Base-by-base conservation (phyloP, 176 grass and related monocot genomes). In the Otatea glauca region DNA sequence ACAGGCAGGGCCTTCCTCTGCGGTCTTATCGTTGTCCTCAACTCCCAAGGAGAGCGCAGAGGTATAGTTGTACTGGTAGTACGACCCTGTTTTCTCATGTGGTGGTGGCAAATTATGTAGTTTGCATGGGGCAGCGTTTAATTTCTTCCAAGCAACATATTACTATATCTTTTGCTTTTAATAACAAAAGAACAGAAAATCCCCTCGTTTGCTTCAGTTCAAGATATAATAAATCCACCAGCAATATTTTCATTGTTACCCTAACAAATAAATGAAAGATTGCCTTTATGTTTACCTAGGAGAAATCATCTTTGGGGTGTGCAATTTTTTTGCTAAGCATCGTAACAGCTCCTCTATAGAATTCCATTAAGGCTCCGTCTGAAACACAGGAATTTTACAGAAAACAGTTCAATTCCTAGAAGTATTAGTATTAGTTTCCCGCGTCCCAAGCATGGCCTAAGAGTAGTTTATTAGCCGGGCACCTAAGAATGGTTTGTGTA, bases 11-110 rank as follows among this genome's bases (percentile, higher is more conserved):
- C 49, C 72, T 55, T 38, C 72, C 27, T 35, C 72, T 75, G 29
- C 27, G 2, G 49, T 37, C 71, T 53, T 34, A 74, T 74, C 48
- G 55, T 75, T 75, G 27, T 37, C 72, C 72, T 55, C 29, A 38
- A 55, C 34, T 75, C 49, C 72, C 17, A 51, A 34, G 47, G 47
- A 7, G 47, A 53, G 15, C 15, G 42, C 68, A 71, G 68, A 58
- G 20, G 55, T n/a, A 58, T 58, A 58, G 21, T n/a, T 20, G 51
- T 18, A 54, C 42, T 44, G 20, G 42, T 44, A 70, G 67, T 70
- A 70, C 67, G 43, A 6, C 68, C 29, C 38, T 71, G 23, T 69
- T 70, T 45, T 24, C n/a, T 47, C 68, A 47, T 25, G 68, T 27
- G 15, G 42, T 12, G 23, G 42, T 16, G 42, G n/a, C n/a, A 71